Evolutionary conservation across 208 protist species (phyloP).

Genomic region (Novymonas esmeraldas): DNA sequence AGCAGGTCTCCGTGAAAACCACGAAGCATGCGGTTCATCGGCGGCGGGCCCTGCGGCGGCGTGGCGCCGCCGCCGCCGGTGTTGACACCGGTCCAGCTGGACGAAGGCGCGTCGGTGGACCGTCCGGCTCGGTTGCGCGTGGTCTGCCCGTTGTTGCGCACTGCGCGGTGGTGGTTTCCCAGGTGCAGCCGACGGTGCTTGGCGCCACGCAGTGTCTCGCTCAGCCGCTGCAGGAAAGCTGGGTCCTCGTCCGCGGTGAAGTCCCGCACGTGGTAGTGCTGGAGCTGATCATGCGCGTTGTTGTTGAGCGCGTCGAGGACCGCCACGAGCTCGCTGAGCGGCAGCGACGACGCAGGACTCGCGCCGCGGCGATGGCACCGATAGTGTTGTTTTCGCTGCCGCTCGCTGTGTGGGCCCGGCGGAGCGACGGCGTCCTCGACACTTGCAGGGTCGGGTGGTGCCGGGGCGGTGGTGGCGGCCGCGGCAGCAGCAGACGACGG

Average conservation of each 20-base stretch:
- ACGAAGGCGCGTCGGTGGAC: not conserved
- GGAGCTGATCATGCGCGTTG: conserved; percentile 44
- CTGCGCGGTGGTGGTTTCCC: conserved; percentile 60
- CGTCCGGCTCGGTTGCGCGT: conserved; percentile 40
- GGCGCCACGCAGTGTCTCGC: conserved; percentile 67
- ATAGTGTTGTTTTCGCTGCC: not conserved
- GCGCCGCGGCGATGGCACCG: conserved; percentile 22
- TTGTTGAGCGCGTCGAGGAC: conserved; percentile 70
- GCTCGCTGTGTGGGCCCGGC: not conserved
- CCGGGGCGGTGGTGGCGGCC: too few relatives aligned
- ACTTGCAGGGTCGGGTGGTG: not conserved
- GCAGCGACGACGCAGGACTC: conserved; percentile 13
- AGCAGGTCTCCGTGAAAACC: conserved; percentile 67
- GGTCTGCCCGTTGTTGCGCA: conserved; percentile 71
- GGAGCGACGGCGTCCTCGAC: not conserved
- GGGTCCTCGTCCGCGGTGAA: conserved; percentile 50
- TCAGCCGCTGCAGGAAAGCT: conserved; percentile 47
- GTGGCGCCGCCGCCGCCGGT: conserved; percentile 4
- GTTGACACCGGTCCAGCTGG: conserved; percentile 11
- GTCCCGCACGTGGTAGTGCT: conserved; percentile 39
- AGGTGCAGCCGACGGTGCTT: conserved; percentile 65
- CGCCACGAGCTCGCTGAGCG: conserved; percentile 60
- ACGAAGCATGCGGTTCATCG: conserved; percentile 56
- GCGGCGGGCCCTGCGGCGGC: conserved; percentile 28
- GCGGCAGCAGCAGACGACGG: not conserved